Evolutionary conservation across 2,329 filamentous ascomycete species (phyloP).

Genomic region (Colletotrichum sp.): DNA sequence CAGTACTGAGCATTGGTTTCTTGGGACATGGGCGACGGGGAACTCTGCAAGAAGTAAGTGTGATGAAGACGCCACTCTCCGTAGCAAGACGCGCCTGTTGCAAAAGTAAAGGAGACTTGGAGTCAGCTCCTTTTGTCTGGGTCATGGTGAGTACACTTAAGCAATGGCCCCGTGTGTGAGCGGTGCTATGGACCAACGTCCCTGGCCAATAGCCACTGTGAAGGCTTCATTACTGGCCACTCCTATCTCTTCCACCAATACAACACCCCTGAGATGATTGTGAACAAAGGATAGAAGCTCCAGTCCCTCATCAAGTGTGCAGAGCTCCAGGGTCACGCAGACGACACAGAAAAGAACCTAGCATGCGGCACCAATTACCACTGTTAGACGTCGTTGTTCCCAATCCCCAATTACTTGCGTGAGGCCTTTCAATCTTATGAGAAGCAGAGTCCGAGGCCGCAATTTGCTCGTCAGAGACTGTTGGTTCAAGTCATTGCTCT

Average conservation of each 20-base stretch:
- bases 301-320: not conserved
- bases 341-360: not conserved
- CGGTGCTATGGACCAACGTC: not conserved
- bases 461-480: not conserved
- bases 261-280: not conserved
- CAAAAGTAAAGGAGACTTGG: not conserved
- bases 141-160: not conserved
- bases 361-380: not conserved
- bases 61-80: not conserved
- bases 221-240: not conserved
- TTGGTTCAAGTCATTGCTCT: no score
- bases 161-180: not conserved
- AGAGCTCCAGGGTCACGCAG: not conserved
- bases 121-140: not conserved
- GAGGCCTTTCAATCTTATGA: rapidly evolving
- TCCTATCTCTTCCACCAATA: not conserved
- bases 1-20: not conserved
- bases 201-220: not conserved
- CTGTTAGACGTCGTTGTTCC: not conserved
- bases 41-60: not conserved
- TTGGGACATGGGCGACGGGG: not conserved
- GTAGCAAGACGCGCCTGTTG: not conserved
- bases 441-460: not conserved
- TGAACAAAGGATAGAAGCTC: not conserved
- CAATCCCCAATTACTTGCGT: not conserved